phyloP scores from a whole-genome alignment of 2,329 filamentous ascomycete species.

The Arthrinium puccinioides region DNA sequence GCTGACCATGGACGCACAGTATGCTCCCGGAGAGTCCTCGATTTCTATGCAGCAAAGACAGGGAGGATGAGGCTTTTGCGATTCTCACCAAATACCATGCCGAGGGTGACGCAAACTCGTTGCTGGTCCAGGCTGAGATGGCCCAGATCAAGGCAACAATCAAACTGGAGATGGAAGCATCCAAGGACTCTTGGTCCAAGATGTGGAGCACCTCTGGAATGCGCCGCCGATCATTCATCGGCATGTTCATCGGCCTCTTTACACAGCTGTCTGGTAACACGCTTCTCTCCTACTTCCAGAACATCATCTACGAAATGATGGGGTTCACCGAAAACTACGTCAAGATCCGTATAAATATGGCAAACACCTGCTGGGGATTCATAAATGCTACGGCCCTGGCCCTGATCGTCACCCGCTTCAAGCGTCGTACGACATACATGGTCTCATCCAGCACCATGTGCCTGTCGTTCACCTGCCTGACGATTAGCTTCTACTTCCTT shows the following conservation, averaged over 20 bases:
- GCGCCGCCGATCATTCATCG: slow-evolving; percentile 28
- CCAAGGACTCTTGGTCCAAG: slow-evolving; percentile 37
- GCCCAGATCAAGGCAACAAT: slow-evolving; percentile 50
- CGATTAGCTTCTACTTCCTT: slow-evolving; percentile 34
- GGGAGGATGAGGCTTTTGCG: slow-evolving; percentile 37
- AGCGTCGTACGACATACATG: slow-evolving; percentile 28
- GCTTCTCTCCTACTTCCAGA: slow-evolving; percentile 29
- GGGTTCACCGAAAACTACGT: slow-evolving; percentile 30
- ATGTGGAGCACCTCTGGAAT: slow-evolving; percentile 33
- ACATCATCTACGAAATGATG: slow-evolving; percentile 35
- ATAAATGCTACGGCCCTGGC: slow-evolving; percentile 33
- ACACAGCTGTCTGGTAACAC: slow-evolving; percentile 33
- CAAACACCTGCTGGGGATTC: slow-evolving; percentile 36
- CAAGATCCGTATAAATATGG: slow-evolving; percentile 40
- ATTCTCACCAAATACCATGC: slow-evolving; percentile 38
- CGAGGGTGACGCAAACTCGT: slow-evolving; percentile 28
- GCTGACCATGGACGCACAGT: too few species aligned
- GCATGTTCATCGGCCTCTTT: slow-evolving; percentile 29
- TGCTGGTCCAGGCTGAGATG: slow-evolving; percentile 46
- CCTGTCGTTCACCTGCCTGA: slow-evolving; percentile 42
- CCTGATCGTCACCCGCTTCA: slow-evolving; percentile 30
- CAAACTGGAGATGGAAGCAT: slow-evolving; percentile 41
- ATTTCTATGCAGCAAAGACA: slow-evolving; percentile 47
- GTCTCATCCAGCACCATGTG: slow-evolving; percentile 35
- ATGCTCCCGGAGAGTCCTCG: slow-evolving; percentile 53